These are phyloP conservation scores for Chlamydomonas schloesseri DNA, from an alignment of 139 green algal species.

Conservation along the genomic window DNA sequence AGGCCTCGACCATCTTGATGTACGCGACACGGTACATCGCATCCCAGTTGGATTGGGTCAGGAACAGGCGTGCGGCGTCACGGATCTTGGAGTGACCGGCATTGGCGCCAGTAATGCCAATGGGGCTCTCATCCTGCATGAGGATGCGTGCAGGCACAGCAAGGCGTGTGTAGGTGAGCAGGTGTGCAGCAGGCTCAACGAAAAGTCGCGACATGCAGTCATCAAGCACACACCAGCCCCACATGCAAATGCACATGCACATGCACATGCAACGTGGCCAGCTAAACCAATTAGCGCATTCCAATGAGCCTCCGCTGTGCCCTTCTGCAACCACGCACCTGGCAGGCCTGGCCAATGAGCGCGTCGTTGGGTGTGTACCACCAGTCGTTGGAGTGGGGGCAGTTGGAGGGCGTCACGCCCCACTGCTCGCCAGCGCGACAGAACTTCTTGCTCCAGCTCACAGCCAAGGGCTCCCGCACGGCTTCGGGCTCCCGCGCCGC, in stretches of 20 bases:
- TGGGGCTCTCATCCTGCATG: not conserved
- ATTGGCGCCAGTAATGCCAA: not conserved
- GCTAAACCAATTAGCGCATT: too few relatives aligned
- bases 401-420: not conserved
- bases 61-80: not conserved
- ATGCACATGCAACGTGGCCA: not conserved
- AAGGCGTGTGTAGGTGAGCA: too few relatives aligned
- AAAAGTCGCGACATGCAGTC: too few relatives aligned
- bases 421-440: not conserved
- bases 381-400: not conserved
- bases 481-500: not conserved
- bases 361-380: slow-evolving; percentile 1
- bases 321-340: too few relatives aligned
- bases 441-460: not conserved
- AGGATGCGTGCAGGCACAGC: too few relatives aligned
- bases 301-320: too few relatives aligned
- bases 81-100: not conserved
- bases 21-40: not conserved
- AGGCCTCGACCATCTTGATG: slow-evolving; percentile 13
- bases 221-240: too few relatives aligned
- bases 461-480: too few relatives aligned
- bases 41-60: not conserved
- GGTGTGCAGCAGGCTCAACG: too few relatives aligned
- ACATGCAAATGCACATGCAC: too few relatives aligned
- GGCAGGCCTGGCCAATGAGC: not conserved